Base-by-base conservation (phyloP, 2,329 filamentous ascomycete genomes). In the Pyricularia sp. region DNA sequence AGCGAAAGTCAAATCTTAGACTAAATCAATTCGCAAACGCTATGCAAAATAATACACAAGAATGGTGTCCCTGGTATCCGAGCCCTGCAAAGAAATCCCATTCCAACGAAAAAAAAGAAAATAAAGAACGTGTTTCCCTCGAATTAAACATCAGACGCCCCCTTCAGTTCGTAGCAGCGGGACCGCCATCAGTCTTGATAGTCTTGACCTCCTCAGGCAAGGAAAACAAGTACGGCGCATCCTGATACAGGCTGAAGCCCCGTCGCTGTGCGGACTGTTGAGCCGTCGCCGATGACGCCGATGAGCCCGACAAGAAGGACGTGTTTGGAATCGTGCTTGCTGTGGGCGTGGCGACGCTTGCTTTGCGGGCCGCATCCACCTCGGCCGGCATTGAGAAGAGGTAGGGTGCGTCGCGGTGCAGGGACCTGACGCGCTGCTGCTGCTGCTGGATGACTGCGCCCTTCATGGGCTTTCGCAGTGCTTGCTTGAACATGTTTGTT, bases 321-420 rank as follows among this genome's bases (percentile, higher is more conserved):
- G 53, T 57, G 53, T 16, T 57, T 7, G 53, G 53, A 22, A 57
- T 57, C 2, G 53, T 57, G 53, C 53, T 28, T 6, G 53, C 19
- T 10, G 53, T 57, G 6, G 53, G 53, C 2, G 53, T 57, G 3
- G 53, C 53, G 7, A 57, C 53, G 53, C 53, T 57, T 8, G 53
- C 8, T 8, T 28, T 24, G 22, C 53, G 53, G 5, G 53, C 53
- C 53, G 53, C 53, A 22, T 57, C 53, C 7, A 57, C 53, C 53
- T 62, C 60, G 5, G 60, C 33, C 60, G 60, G 60, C 22, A 62
- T 35, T 4, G 60, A 62, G 33, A 62, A 62, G 33, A 62, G 60
- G 33, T 40, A 62, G 60, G 60, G 60, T 13, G 60, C 60, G 33
- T 62, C 60, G 33, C 31, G 31, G 33, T 62, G 60, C 60, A 62